phyloP scores from a whole-genome alignment of 306 rosid species.

The Vicia faba region DNA sequence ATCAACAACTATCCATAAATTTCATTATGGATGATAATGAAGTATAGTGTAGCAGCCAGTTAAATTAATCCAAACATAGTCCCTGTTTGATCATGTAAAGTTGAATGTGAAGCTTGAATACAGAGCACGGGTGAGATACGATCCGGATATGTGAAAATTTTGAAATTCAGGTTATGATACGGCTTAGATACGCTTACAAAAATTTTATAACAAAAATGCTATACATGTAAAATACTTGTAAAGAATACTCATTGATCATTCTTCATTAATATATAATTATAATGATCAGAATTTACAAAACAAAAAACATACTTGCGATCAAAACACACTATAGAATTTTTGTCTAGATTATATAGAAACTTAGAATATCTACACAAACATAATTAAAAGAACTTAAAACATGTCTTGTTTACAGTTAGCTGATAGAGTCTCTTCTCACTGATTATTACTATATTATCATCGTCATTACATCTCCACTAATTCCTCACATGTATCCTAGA shows the following conservation, averaged over 20 bases:
- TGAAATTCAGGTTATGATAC: background rate
- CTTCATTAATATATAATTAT: too few relatives aligned
- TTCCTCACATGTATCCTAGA: background rate
- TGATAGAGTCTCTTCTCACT: background rate
- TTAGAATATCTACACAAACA: too few relatives aligned
- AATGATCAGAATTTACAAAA: too few relatives aligned
- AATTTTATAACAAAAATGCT: too few relatives aligned
- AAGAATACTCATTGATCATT: too few relatives aligned
- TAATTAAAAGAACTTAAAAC: background rate
- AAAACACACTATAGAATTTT: too few relatives aligned
- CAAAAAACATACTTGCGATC: too few relatives aligned
- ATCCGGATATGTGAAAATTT: background rate
- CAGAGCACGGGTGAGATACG: background rate
- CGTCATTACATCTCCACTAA: background rate
- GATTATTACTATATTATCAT: background rate
- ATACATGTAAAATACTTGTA: too few relatives aligned
- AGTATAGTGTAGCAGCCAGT: background rate
- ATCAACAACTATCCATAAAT: too few relatives aligned
- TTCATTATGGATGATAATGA: background rate
- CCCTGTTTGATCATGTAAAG: background rate
- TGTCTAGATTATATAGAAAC: too few relatives aligned
- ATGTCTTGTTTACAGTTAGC: background rate
- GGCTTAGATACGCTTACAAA: background rate
- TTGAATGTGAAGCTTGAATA: too few relatives aligned
- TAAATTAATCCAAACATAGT: conserved; percentile 1